Evolutionary conservation across 192 early-diverging fungal genomes (phyloP).

Genomic region (Nowakowskiella sp.): DNA sequence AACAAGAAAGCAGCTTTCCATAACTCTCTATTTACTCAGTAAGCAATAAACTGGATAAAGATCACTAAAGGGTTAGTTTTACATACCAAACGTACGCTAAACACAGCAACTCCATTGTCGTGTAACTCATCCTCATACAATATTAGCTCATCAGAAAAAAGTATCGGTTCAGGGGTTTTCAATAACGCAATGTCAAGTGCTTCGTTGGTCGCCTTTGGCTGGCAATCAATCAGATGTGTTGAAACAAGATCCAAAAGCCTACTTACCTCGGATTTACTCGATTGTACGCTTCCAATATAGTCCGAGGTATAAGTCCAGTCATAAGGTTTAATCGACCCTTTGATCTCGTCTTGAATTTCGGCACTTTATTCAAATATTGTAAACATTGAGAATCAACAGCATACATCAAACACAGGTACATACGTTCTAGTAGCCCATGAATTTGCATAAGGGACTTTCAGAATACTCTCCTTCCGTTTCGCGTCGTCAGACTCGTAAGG

Average conservation of each 20-base stretch:
- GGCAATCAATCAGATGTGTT: no score
- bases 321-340: conserved; percentile 83
- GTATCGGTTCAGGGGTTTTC: conserved; percentile 69
- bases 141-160: conserved; percentile 90
- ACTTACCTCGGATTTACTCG: neutral
- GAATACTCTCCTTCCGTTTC: no score
- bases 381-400: neutral
- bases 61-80: no score
- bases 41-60: no score
- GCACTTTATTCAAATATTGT: neutral
- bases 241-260: no score
- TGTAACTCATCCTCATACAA: conserved; percentile 95
- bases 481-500: conserved; percentile 55
- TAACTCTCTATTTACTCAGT: conserved; percentile 65
- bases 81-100: conserved; percentile 69
- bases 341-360: conserved; percentile 44
- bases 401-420: neutral
- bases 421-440: conserved; percentile 80
- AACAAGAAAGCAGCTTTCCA: conserved; percentile 85
- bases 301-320: conserved; percentile 94
- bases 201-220: conserved; percentile 16
- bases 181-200: conserved; percentile 73
- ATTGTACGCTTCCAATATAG: conserved; percentile 58
- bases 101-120: conserved; percentile 83
- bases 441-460: conserved; percentile 78